These are phyloP conservation scores for Tetrahymena elliotti DNA, from an alignment of 73 alveolate genomes.

Conservation along the genomic window DNA sequence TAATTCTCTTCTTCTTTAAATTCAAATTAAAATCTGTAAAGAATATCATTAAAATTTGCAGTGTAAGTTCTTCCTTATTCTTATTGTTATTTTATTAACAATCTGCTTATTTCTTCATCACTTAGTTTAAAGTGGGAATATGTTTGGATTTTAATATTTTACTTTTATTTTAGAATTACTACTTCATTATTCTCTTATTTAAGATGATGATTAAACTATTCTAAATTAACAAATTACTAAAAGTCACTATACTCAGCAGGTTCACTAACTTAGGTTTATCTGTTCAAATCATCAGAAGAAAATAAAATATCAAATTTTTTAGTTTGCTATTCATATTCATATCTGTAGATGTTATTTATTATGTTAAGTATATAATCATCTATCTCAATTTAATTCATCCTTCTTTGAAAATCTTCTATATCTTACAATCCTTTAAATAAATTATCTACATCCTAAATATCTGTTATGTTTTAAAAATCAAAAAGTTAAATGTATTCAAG, in stretches of 20 bases:
- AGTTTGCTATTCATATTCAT: neutral
- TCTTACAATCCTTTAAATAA: neutral
- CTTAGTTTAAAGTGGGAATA: neutral
- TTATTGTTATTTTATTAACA: too few relatives aligned
- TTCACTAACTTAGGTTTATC: neutral
- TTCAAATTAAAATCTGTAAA: neutral
- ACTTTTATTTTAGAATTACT: too few relatives aligned
- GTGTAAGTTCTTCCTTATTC: neutral
- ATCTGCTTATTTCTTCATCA: neutral
- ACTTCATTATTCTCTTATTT: neutral
- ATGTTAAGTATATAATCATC: neutral
- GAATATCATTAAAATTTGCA: neutral
- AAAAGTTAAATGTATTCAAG: too few relatives aligned
- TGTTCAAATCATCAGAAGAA: too few relatives aligned
- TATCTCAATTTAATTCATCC: neutral
- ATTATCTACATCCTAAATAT: neutral
- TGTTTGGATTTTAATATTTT: neutral
- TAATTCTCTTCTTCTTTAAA: neutral
- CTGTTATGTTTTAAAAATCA: neutral
- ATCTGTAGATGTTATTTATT: neutral
- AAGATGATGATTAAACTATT: too few relatives aligned
- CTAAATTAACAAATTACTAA: too few relatives aligned
- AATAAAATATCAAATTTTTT: too few relatives aligned
- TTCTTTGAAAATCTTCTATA: neutral
- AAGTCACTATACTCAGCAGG: neutral